These are phyloP conservation scores for Talaromyces marneffei DNA, from an alignment of 2,329 filamentous ascomycete species.

Conservation along the genomic window DNA sequence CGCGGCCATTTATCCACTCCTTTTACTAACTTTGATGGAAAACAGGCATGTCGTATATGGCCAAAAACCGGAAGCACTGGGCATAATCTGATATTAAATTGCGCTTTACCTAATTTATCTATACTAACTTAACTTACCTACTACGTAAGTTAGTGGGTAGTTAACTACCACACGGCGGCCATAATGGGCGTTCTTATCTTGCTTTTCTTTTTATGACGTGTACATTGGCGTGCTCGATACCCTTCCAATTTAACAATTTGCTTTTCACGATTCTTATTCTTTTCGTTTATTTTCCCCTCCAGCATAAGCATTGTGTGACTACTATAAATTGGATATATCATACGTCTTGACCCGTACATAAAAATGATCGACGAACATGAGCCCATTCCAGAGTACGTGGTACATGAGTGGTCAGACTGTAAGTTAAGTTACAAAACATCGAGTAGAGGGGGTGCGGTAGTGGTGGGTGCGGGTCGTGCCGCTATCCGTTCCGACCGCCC, in stretches of 20 bases:
- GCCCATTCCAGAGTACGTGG: neutral
- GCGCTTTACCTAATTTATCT: too few species aligned
- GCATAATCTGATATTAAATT: too few species aligned
- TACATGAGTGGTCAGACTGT: neutral
- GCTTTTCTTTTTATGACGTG: neutral
- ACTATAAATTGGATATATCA: too few species aligned
- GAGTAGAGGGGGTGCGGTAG: too few species aligned
- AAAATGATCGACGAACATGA: neutral
- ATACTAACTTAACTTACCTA: too few species aligned
- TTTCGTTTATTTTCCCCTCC: neutral
- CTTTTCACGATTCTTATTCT: neutral
- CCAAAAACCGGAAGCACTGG: constrained; percentile 2
- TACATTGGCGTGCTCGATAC: neutral
- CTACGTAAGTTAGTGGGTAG: too few species aligned
- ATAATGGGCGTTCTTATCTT: neutral
- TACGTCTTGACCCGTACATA: neutral
- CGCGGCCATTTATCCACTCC: too few species aligned
- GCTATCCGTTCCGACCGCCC: too few species aligned
- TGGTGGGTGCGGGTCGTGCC: too few species aligned
- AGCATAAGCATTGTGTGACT: neutral
- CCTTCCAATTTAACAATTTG: neutral
- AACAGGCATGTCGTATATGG: constrained; percentile 11
- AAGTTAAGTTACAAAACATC: too few species aligned
- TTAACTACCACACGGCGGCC: neutral
- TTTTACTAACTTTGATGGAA: neutral